Conservation (phyloP, 257 asterid species). For the Primulina eburnea region DNA sequence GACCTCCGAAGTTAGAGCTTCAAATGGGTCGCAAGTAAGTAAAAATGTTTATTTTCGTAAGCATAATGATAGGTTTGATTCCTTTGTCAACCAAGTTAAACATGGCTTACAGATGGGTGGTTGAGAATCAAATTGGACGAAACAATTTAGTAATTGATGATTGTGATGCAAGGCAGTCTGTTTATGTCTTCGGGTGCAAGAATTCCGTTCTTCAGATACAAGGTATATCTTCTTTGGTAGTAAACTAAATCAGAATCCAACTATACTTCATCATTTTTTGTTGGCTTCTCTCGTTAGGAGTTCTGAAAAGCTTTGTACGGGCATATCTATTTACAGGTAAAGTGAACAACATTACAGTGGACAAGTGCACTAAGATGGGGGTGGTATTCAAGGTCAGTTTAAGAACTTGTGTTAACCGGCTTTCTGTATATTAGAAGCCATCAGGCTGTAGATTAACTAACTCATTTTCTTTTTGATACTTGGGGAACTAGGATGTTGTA, state of each 20-base stretch:
- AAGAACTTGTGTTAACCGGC: slow-evolving; percentile 9
- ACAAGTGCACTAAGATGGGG: slow-evolving; percentile 97
- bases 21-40: slow-evolving; percentile 99
- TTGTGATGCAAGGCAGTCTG: slow-evolving; percentile 92
- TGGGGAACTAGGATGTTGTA: slow-evolving; percentile 74
- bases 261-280: background rate
- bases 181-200: slow-evolving; percentile 87
- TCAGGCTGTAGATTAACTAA: background rate
- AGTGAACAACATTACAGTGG: slow-evolving; percentile 94
- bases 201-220: slow-evolving; percentile 83
- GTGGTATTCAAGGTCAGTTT: slow-evolving; percentile 78
- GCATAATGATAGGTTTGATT: slow-evolving; percentile 20
- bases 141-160: slow-evolving; percentile 84
- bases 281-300: slow-evolving; percentile 16
- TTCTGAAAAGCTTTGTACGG: slow-evolving; percentile 8
- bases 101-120: slow-evolving; percentile 76
- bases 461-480: slow-evolving; percentile 21
- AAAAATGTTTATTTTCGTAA: slow-evolving; percentile 13
- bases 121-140: slow-evolving; percentile 88
- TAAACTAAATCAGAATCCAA: slow-evolving; percentile 10
- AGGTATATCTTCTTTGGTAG: slow-evolving; percentile 42
- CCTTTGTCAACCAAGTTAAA: slow-evolving; percentile 19
- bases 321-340: slow-evolving; percentile 54
- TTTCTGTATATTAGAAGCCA: slow-evolving; percentile 2
- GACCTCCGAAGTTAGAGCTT: slow-evolving; percentile 94